Percentiles rank a stretch among this genome's conserved stretches.
Conservation (phyloP, 441 rosid species). For the Corymbia citriodora region DNA sequence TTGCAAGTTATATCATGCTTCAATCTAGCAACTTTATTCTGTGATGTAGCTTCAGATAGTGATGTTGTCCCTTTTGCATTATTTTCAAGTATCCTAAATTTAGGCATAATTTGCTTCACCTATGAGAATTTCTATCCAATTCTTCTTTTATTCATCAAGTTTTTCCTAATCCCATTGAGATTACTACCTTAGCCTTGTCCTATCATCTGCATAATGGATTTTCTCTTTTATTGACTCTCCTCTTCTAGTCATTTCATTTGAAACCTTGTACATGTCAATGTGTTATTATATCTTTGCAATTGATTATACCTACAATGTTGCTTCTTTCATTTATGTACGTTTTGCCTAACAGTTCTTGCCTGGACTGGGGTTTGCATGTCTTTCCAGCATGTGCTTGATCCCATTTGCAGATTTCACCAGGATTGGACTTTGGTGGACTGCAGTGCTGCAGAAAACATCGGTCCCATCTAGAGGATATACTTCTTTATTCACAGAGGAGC, state of each 20-base stretch:
- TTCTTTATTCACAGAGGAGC: background rate
- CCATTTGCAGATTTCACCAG: background rate
- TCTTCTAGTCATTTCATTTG: background rate
- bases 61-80: background rate
- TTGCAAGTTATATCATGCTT: background rate
- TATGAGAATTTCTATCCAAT: background rate
- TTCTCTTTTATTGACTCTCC: background rate
- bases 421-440: background rate
- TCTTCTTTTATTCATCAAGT: background rate
- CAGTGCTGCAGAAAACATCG: background rate
- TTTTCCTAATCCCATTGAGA: background rate
- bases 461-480: background rate
- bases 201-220: background rate
- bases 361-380: background rate
- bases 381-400: background rate
- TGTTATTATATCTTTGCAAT: background rate
- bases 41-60: background rate
- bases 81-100: background rate
- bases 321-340: background rate
- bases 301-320: background rate
- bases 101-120: background rate
- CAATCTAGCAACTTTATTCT: background rate
- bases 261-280: background rate
- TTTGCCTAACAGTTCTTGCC: background rate
- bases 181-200: background rate